Base-by-base conservation (phyloP, 768 basidiomycete genomes). In the Termitomyces sp. region DNA sequence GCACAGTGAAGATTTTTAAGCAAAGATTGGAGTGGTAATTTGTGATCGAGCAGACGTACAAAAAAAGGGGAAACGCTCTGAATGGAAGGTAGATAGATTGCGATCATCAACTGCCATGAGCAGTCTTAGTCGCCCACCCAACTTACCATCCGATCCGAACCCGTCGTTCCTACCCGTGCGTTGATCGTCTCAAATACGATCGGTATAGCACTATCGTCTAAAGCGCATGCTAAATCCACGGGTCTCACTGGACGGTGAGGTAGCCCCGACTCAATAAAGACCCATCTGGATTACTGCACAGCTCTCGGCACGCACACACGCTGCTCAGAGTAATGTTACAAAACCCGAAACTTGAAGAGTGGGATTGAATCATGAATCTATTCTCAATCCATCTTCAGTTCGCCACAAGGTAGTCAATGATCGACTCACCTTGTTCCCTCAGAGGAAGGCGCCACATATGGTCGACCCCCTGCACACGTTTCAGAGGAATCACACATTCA, bases 401-500 rank as follows among this genome's bases (percentile, higher is more conserved):
- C 15, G 49, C 49, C 46, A n/a, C 58, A 63, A 36, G 22, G 22
- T 13, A 16, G 45, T 9, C 6, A 35, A 49, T 5, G 33, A 60
- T 24, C 3, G 22, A 63, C 67, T 64, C 59, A 69, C 69, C 66
- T 68, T 67, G 38, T 32, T 44, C 53, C 28, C 50, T 46, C 18
- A 44, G 22, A 48, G 57, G 59, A 57, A 66, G 64, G 63, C 61
- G 36, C 52, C 56, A 49, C 55, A 46, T 18, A 48, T 28, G 65
- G 52, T 32, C 55, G 28, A 57, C 66, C 62, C 48, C 55, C 67
- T 65, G 63, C 55, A 33, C 32, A 63, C 9, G 55, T 62, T 60
- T 63, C 58, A 64, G 65, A 64, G 59, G 58, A 55, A 65, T 67
- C 57, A 65, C 53, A 58, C 18, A 46, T 67, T 61, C 54, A 55